Conservation (phyloP, 129 eudicot species). For the Arctium minus region DNA sequence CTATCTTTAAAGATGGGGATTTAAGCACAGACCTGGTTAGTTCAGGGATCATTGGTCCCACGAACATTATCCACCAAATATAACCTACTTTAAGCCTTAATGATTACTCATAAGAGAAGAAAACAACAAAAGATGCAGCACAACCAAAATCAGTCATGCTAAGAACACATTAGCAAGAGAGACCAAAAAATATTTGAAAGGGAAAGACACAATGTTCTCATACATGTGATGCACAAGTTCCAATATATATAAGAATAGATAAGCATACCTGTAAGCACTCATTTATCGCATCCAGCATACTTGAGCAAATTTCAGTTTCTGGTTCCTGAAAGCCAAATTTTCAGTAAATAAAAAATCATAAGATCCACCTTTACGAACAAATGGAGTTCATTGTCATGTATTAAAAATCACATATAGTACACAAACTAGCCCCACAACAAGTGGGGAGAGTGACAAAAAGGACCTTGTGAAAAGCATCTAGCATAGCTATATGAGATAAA, state of each 20-base stretch:
- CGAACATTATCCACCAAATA: neutral
- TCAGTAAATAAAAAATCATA: slow-evolving; percentile 17
- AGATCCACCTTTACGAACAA: neutral
- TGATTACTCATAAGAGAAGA: neutral
- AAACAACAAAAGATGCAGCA: neutral
- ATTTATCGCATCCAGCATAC: slow-evolving; percentile 85
- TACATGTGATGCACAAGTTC: neutral
- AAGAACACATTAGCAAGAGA: neutral
- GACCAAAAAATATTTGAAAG: neutral
- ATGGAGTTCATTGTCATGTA: neutral
- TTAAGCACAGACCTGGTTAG: no score
- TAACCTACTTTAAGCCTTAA: neutral
- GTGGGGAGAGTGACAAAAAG: neutral
- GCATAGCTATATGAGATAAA: neutral
- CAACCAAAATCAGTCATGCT: slow-evolving; percentile 3
- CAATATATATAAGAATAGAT: neutral
- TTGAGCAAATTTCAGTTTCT: slow-evolving; percentile 88
- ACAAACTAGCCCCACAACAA: neutral
- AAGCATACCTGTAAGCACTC: slow-evolving; percentile 78
- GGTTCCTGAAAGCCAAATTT: slow-evolving; percentile 72
- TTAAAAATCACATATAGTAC: neutral
- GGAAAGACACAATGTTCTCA: neutral
- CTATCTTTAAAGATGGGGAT: no score
- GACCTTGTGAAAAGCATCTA: neutral
- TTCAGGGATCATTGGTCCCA: no score